Evolutionary conservation across 805 yeast species (phyloP).

Genomic region (Ogataea salicorniae): DNA sequence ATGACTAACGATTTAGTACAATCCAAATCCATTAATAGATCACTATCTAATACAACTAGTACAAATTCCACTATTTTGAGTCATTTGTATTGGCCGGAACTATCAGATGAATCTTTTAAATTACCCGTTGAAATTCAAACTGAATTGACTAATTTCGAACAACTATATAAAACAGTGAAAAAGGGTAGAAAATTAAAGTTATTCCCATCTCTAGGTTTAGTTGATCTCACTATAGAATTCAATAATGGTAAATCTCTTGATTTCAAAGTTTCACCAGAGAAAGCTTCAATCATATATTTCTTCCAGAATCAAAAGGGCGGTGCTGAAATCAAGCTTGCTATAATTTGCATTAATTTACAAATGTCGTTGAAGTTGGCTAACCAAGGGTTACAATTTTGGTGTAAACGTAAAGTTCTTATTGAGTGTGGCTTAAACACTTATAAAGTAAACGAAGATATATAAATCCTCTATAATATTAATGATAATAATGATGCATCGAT

Average conservation of each 20-base stretch:
- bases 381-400: conserved; percentile 57
- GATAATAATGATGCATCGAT: background rate
- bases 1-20: conserved; percentile 73
- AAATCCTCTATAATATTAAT: background rate
- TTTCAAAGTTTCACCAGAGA: conserved; percentile 59
- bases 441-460: conserved; percentile 34
- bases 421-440: conserved; percentile 34
- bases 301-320: conserved; percentile 22
- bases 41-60: conserved; percentile 30
- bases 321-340: conserved; percentile 25
- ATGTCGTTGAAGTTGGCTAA: conserved; percentile 39
- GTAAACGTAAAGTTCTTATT: conserved; percentile 46
- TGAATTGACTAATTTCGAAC: conserved; percentile 38
- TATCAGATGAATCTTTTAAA: conserved; percentile 38
- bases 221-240: conserved; percentile 54
- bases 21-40: conserved; percentile 43
- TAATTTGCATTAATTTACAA: conserved; percentile 33
- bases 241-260: conserved; percentile 30
- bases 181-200: conserved; percentile 55
- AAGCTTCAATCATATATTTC: conserved; percentile 50
- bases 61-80: conserved; percentile 61
- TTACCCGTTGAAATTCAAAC: conserved; percentile 44
- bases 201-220: conserved; percentile 56
- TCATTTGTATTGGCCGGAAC: conserved; percentile 73
- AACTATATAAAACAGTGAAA: conserved; percentile 38